Percentiles rank a stretch among this genome's conserved stretches.
Conservation (phyloP, 768 basidiomycete species). For the Lactarius sanguifluus region DNA sequence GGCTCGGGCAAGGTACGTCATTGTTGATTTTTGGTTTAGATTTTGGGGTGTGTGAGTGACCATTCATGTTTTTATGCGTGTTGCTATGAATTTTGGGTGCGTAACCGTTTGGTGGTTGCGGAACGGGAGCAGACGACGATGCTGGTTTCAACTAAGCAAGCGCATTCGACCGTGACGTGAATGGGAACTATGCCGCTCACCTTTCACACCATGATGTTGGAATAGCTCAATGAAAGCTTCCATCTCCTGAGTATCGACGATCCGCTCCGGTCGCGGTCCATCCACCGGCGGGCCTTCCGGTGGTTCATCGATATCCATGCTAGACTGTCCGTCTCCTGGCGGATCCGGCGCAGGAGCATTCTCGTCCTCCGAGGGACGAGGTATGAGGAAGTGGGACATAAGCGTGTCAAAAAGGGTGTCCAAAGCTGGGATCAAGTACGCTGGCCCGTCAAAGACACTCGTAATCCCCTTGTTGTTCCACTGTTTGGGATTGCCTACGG, state of each 20-base stretch:
- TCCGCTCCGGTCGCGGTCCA: conserved; percentile 36
- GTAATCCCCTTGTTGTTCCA: conserved; percentile 46
- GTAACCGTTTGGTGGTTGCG: conserved; percentile 6
- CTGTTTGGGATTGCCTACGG: conserved; percentile 33
- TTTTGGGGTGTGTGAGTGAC: conserved; percentile 10
- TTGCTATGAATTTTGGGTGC: conserved; percentile 14
- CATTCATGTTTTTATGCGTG: conserved; percentile 19
- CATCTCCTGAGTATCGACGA: conserved; percentile 57
- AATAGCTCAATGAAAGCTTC: conserved; percentile 62
- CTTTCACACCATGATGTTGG: conserved; percentile 48
- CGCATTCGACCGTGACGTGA: not conserved
- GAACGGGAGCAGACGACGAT: conserved; percentile 12
- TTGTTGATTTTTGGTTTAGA: conserved; percentile 18
- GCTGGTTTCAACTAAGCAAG: conserved; percentile 13
- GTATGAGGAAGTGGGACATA: conserved; percentile 48
- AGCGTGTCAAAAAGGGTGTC: conserved; percentile 68
- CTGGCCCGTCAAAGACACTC: conserved; percentile 62
- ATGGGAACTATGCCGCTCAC: conserved; percentile 28
- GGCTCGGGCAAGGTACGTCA: not conserved
- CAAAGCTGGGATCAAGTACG: conserved; percentile 76
- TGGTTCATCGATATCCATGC: conserved; percentile 32
- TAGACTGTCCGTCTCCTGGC: conserved; percentile 34
- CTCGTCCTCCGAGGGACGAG: conserved; percentile 32
- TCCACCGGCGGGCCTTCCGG: conserved; percentile 23
- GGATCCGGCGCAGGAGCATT: conserved; percentile 26